phyloP scores from a whole-genome alignment of 441 rosid genomes.

The Bruguiera hainesii region DNA sequence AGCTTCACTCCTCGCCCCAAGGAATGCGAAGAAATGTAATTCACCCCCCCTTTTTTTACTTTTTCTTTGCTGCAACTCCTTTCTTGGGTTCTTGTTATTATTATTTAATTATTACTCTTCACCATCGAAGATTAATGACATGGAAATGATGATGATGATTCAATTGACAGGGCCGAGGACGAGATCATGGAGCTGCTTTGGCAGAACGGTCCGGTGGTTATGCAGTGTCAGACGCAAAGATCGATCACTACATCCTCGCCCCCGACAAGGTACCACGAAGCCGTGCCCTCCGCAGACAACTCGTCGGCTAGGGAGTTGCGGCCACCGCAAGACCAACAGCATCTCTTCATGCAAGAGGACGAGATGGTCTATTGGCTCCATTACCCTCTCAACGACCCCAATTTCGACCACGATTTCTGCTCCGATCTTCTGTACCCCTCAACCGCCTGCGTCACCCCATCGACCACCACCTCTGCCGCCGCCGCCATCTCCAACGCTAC shows the following conservation, averaged over 20 bases:
- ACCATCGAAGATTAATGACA: not conserved
- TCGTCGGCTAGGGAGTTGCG: conserved; percentile 29
- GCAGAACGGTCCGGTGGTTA: conserved; percentile 81
- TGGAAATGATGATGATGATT: not conserved
- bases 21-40: conserved; percentile 41
- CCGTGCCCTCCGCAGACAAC: conserved; percentile 19
- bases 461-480: conserved; percentile 20
- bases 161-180: conserved; percentile 45
- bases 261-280: conserved; percentile 25
- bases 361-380: conserved; percentile 94
- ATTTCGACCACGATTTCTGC: conserved; percentile 62
- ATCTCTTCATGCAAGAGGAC: conserved; percentile 76
- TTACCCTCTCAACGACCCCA: conserved; percentile 50
- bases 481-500: conserved; percentile 17
- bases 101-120: not conserved
- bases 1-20: conserved; percentile 35
- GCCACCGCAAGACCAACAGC: conserved; percentile 19
- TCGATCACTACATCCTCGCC: conserved; percentile 33
- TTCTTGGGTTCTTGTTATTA: not conserved
- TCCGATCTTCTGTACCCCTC: conserved; percentile 48
- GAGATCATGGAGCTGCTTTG: conserved; percentile 85
- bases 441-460: conserved; percentile 32
- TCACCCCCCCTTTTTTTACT: not conserved
- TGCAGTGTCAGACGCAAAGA: conserved; percentile 59
- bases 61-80: not conserved